Conservation (phyloP, 2,329 filamentous ascomycete species). For the Nigrospora osmanthi region DNA sequence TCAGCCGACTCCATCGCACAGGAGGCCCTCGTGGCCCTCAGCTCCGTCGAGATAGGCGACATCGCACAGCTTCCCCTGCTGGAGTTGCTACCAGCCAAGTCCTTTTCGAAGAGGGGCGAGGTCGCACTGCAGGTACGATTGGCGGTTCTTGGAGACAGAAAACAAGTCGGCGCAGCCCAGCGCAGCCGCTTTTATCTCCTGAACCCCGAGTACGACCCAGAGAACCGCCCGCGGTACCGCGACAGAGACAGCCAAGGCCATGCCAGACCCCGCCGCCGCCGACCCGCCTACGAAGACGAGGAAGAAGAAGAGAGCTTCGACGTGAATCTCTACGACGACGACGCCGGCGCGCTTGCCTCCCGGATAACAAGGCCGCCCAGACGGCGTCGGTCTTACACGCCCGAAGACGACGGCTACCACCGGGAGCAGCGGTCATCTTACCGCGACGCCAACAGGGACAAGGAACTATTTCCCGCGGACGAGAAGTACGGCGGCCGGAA, state of each 20-base stretch:
- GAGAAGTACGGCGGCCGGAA: slow-evolving; percentile 19
- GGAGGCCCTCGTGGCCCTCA: slow-evolving; percentile 47
- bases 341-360: slow-evolving; percentile 26
- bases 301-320: slow-evolving; percentile 54
- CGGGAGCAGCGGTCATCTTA: slow-evolving; percentile 14
- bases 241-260: slow-evolving; percentile 38
- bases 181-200: slow-evolving; percentile 88
- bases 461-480: slow-evolving; percentile 53
- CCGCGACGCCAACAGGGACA: slow-evolving; percentile 36
- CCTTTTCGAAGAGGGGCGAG: slow-evolving; percentile 60
- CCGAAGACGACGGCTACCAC: slow-evolving; percentile 14
- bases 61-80: slow-evolving; percentile 47
- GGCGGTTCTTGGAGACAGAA: slow-evolving; percentile 69
- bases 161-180: slow-evolving; percentile 68
- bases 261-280: slow-evolving; percentile 16
- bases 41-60: slow-evolving; percentile 43
- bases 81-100: slow-evolving; percentile 63
- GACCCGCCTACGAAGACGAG: slow-evolving; percentile 29
- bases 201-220: slow-evolving; percentile 82
- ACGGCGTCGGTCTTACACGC: slow-evolving; percentile 27
- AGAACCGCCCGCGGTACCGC: slow-evolving; percentile 60
- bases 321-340: slow-evolving; percentile 77
- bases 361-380: slow-evolving; percentile 4
- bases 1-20: slow-evolving; percentile 41
- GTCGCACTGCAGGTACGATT: slow-evolving; percentile 64